phyloP scores from a whole-genome alignment of 1,139 yeast genomes.

The Suhomyces ambrosiae region DNA sequence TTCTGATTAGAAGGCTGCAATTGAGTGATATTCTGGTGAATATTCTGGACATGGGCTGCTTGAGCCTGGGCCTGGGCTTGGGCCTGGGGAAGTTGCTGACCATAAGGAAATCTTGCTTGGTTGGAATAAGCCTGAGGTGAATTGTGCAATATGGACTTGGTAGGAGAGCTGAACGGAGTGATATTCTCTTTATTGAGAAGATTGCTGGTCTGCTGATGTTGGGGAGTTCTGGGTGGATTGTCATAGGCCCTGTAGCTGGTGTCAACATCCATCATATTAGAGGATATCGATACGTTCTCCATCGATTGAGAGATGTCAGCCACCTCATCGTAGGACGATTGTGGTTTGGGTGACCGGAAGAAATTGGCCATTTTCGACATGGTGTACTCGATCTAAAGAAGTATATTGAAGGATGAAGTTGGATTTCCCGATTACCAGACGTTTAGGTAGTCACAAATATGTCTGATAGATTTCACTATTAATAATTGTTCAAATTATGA shows the following conservation, averaged over 20 bases:
- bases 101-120: slow-evolving; percentile 15
- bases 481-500: too few relatives aligned
- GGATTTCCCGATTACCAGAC: too few relatives aligned
- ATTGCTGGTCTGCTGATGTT: slow-evolving; percentile 14
- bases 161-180: slow-evolving; percentile 48
- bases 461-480: too few relatives aligned
- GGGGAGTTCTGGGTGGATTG: slow-evolving; percentile 19
- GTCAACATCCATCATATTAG: slow-evolving; percentile 45
- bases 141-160: slow-evolving; percentile 41
- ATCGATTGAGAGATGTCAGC: slow-evolving; percentile 47
- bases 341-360: slow-evolving; percentile 30
- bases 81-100: slow-evolving; percentile 28
- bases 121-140: slow-evolving; percentile 28
- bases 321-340: slow-evolving; percentile 9
- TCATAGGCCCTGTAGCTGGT: slow-evolving; percentile 29
- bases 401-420: too few relatives aligned
- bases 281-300: slow-evolving; percentile 46
- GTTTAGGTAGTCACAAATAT: too few relatives aligned
- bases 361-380: slow-evolving; percentile 24
- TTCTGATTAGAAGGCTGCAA: slow-evolving; percentile 29
- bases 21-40: slow-evolving; percentile 39
- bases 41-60: slow-evolving; percentile 9
- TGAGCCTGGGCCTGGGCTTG: slow-evolving; percentile 7
- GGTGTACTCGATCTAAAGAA: too few relatives aligned
- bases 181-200: slow-evolving; percentile 46